phyloP scores from a whole-genome alignment of 352 stramenopile species.

The Globisporangium viniferum region DNA sequence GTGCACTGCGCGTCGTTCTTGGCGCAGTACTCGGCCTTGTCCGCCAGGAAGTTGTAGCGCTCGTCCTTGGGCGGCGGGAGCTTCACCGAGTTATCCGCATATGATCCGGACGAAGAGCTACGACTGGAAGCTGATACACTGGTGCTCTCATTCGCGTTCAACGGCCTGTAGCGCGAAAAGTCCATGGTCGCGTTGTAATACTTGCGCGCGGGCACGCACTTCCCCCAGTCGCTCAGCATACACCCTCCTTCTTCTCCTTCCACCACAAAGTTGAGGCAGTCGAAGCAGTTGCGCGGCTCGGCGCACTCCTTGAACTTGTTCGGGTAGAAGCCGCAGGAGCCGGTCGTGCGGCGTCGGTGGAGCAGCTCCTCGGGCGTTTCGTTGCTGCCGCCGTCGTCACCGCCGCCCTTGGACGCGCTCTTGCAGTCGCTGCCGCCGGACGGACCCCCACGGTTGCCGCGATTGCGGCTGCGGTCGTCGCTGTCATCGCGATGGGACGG shows the following conservation, averaged over 20 bases:
- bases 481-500: neutral
- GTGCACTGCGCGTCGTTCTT: constrained; percentile 11
- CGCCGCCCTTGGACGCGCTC: constrained; percentile 7
- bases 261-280: constrained; percentile 51
- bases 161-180: constrained; percentile 8
- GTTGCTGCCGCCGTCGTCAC: constrained; percentile 4
- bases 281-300: constrained; percentile 42
- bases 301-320: constrained; percentile 34
- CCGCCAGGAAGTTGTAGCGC: constrained; percentile 11
- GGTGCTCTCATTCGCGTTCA: constrained; percentile 8
- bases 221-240: constrained; percentile 30
- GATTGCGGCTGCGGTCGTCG: neutral
- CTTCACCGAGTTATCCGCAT: neutral
- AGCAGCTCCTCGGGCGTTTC: constrained; percentile 14
- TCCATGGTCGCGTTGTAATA: constrained; percentile 12
- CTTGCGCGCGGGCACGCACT: constrained; percentile 6
- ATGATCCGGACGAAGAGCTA: neutral
- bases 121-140: neutral
- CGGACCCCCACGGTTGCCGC: neutral
- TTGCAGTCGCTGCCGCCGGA: constrained; percentile 6
- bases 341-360: constrained; percentile 31
- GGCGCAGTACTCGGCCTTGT: constrained; percentile 13
- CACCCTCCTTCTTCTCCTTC: constrained; percentile 29
- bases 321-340: constrained; percentile 39
- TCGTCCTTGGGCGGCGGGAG: neutral